Percentiles rank a stretch among this genome's conserved stretches.
Conservation (phyloP, 352 stramenopile species). For the Globisporangium takayamanum region DNA sequence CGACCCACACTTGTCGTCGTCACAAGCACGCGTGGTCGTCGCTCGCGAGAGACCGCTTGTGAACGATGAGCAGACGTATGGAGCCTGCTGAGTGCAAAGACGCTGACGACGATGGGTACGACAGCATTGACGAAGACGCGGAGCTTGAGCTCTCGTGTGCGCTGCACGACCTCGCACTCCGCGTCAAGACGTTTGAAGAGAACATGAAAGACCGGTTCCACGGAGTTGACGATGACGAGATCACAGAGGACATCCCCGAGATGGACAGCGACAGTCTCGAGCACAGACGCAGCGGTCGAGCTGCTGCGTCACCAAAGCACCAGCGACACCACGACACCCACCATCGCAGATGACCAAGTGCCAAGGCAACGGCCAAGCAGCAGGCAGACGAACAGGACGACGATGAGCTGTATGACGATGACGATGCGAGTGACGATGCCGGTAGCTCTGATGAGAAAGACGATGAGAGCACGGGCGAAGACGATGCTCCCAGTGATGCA, state of each 20-base stretch:
- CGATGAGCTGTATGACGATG: conserved; percentile 16
- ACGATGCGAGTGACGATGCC: conserved; percentile 16
- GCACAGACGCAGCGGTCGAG: background rate
- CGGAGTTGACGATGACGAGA: conserved; percentile 21
- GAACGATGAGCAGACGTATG: background rate
- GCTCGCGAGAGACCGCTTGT: no score
- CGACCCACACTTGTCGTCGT: no score
- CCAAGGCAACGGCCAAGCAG: conserved; percentile 8
- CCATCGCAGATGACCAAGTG: background rate
- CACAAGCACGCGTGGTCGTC: no score
- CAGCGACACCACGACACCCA: no score
- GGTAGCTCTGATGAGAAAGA: conserved; percentile 12
- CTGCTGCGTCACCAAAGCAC: conserved; percentile 24
- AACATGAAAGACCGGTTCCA: conserved; percentile 61
- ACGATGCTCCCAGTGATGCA: conserved; percentile 5
- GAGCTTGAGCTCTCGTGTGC: conserved; percentile 73
- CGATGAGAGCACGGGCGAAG: conserved; percentile 15
- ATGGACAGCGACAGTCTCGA: conserved; percentile 20
- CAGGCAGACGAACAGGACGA: conserved; percentile 19
- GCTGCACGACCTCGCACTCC: conserved; percentile 56
- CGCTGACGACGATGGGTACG: conserved; percentile 38
- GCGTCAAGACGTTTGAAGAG: conserved; percentile 61
- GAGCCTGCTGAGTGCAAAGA: background rate
- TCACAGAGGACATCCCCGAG: conserved; percentile 59
- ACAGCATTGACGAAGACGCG: conserved; percentile 65